phyloP scores from a whole-genome alignment of 225 moss, liverwort and hornwort genomes.

The Antitrichia curtipendula region DNA sequence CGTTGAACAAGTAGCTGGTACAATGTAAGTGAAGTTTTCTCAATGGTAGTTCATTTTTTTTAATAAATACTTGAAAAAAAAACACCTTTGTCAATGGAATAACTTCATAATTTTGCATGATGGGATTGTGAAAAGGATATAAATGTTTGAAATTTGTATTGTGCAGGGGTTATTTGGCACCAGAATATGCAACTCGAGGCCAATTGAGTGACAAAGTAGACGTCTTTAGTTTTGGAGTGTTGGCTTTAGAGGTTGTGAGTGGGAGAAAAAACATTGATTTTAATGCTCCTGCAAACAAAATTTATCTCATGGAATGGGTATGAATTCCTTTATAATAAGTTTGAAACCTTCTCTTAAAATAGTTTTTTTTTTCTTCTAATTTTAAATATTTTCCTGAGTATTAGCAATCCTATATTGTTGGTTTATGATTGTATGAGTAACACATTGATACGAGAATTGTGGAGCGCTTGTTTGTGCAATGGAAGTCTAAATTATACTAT shows the following conservation, averaged over 20 bases:
- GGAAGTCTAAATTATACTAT: not conserved
- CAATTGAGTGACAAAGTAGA: constrained; percentile 51
- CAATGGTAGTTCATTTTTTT: no score
- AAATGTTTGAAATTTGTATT: not conserved
- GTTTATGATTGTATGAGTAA: not conserved
- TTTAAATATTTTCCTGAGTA: accelerated
- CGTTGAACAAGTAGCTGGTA: not conserved
- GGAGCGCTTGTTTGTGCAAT: accelerated
- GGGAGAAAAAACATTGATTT: constrained; percentile 33
- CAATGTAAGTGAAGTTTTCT: not conserved
- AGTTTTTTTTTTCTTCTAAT: not conserved
- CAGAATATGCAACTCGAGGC: constrained; percentile 40
- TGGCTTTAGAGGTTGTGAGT: constrained; percentile 41
- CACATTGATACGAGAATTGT: accelerated
- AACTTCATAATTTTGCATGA: not conserved
- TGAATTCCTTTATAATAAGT: not conserved
- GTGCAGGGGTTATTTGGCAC: constrained; percentile 32
- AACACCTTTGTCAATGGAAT: not conserved
- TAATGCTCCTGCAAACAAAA: constrained; percentile 5
- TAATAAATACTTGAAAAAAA: accelerated
- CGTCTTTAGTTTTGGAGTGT: constrained; percentile 44
- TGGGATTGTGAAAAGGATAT: not conserved
- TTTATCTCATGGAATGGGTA: constrained; percentile 50
- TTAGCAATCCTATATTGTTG: accelerated
- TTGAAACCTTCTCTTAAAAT: not conserved